Evolutionary conservation across 2,329 filamentous ascomycete species (phyloP).

Genomic region (Arthroderma uncinatum): DNA sequence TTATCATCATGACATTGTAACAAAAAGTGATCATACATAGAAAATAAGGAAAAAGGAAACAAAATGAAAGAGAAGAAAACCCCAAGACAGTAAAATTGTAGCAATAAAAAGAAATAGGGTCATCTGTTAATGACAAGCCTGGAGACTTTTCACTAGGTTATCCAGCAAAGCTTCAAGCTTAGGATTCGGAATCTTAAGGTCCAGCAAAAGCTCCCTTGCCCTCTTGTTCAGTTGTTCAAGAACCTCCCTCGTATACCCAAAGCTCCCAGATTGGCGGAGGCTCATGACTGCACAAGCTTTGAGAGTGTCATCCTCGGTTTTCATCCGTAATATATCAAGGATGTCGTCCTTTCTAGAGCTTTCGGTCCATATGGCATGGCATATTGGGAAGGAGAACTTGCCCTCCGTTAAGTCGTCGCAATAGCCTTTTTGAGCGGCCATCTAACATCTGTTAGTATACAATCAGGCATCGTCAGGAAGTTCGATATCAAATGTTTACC

Average conservation of each 20-base stretch:
- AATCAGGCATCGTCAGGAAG: slow-evolving; percentile 48
- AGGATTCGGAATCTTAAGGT: not conserved
- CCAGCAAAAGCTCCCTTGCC: not conserved
- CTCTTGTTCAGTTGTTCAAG: not conserved
- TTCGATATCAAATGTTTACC: slow-evolving; percentile 25
- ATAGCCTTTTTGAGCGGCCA: slow-evolving; percentile 31
- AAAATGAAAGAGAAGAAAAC: not conserved
- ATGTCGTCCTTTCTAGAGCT: slow-evolving; percentile 28
- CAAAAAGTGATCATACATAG: not conserved
- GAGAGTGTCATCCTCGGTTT: slow-evolving; percentile 66
- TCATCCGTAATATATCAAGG: slow-evolving; percentile 79
- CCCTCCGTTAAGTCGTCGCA: slow-evolving; percentile 36
- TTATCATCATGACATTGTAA: too few species aligned
- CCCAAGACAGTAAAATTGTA: not conserved
- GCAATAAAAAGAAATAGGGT: not conserved
- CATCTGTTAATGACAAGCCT: not conserved
- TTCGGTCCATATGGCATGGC: not conserved
- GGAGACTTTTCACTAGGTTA: not conserved
- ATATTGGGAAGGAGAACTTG: slow-evolving; percentile 28
- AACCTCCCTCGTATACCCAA: slow-evolving; percentile 56
- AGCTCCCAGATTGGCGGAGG: slow-evolving; percentile 83
- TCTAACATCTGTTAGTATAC: slow-evolving; percentile 13
- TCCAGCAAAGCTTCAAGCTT: not conserved
- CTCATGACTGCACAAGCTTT: slow-evolving; percentile 81
- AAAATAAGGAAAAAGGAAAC: not conserved